Evolutionary conservation across 345 rosid genomes (phyloP), one percentile per base, ranked within the genome.

Genomic region (Anacardium occidentale): DNA sequence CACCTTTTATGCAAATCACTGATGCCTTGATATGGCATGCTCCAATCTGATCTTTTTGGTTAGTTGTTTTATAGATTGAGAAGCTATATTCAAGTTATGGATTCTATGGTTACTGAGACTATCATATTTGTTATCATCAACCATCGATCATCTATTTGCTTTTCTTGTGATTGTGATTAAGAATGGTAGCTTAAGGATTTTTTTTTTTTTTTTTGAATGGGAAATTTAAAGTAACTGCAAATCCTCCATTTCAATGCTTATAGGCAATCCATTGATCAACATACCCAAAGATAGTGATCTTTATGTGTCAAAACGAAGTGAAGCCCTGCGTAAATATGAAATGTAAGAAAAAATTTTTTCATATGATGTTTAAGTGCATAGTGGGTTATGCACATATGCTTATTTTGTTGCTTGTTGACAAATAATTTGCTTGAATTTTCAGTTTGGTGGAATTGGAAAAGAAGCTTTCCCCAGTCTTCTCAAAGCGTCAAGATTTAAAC

Each of bases 211-310:
- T n/a, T n/a, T n/a, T n/a, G n/a, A n/a, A n/a, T 48, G 56, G 26
- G 29, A 65, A 32, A 26, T 26, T 20, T 48, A 26, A 3, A 18
- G 45, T 68, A 0, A 34, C 25, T 40, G 51, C 6, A 40, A 4
- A 47, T 32, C 6, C 22, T 40, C 25, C 59, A 11, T 74, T 64
- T n/a, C 1, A 5, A 24, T 67, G 34, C 50, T 69, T 76, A 20
- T 66, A 94, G 97, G 79, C 76, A 87, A 88, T 69, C 88, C 92
- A 15, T 66, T 88, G 83, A 87, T 73, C 83, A 83, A 84, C 76
- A 75, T 90, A 64, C 97, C 99, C 0, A 92, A 89, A 77, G 98
- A 92, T 69, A 86, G 97, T 74, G 95, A 95, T 18, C 76, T 90
- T 20, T 90, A 92, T 66, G 22, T 74, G n/a, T 77, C 90, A 50